Evolutionary conservation across 306 rosid species (phyloP).

Genomic region (Lablab purpureus): DNA sequence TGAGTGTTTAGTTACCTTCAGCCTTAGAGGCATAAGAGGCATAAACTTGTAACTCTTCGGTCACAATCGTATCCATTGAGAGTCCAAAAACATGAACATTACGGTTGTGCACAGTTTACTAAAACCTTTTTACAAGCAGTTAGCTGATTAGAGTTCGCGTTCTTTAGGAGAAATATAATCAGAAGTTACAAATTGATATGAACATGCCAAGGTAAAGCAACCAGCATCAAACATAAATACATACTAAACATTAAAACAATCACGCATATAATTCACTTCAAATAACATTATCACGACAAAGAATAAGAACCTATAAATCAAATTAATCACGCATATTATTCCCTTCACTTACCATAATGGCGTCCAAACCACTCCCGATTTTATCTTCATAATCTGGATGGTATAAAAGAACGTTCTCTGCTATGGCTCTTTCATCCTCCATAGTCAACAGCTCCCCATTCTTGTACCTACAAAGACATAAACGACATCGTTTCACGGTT

Average conservation of each 20-base stretch:
- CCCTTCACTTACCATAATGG: slow-evolving; percentile 61
- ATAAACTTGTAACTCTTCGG: background rate
- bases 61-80: too few species aligned
- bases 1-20: background rate
- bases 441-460: slow-evolving; percentile 59
- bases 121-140: background rate
- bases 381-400: slow-evolving; percentile 77
- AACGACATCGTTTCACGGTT: background rate
- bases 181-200: background rate
- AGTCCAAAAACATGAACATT: background rate
- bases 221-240: background rate
- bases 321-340: background rate
- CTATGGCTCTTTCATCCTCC: slow-evolving; percentile 69
- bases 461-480: slow-evolving; percentile 55
- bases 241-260: background rate
- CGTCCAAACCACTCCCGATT: slow-evolving; percentile 71
- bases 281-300: background rate
- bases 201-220: background rate
- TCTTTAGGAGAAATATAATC: background rate
- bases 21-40: background rate
- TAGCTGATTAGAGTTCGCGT: background rate
- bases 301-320: background rate
- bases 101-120: background rate
- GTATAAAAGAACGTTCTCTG: slow-evolving; percentile 64
- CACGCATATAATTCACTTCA: background rate